These are phyloP conservation scores for Marasmius fiardii DNA, from an alignment of 1,284 basidiomycete genomes.

Conservation along the genomic window DNA sequence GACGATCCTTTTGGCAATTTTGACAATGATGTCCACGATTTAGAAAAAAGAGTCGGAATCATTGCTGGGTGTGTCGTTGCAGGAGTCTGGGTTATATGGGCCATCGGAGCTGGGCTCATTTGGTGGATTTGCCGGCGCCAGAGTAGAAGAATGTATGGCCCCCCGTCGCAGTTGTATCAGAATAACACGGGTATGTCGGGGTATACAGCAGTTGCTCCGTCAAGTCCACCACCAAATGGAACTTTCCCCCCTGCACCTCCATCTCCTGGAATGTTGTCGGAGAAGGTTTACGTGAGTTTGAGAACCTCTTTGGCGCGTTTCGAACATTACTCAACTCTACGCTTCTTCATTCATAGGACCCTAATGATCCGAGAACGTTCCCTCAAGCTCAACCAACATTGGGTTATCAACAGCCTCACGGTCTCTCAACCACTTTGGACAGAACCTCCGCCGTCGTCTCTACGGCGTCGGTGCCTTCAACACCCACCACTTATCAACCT, in stretches of 20 bases:
- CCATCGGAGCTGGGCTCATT: neutral
- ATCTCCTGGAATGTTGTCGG: neutral
- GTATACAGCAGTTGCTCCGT: neutral
- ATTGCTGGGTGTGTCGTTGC: neutral
- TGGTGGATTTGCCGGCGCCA: neutral
- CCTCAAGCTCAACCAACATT: neutral
- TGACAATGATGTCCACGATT: neutral
- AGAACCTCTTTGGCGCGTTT: neutral
- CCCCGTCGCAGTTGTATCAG: neutral
- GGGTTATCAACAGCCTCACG: neutral
- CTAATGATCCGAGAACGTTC: neutral
- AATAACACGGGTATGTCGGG: neutral
- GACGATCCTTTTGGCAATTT: neutral
- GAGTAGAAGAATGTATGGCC: neutral
- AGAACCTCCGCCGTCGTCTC: neutral
- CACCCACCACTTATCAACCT: neutral
- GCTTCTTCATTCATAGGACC: neutral
- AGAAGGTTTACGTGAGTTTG: neutral
- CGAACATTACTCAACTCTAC: neutral
- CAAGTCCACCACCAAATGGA: neutral
- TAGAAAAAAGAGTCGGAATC: neutral
- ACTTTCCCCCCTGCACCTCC: neutral
- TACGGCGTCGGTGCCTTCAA: neutral
- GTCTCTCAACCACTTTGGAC: neutral
- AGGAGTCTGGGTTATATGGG: neutral